Base-by-base conservation (phyloP, 371 early-diverging fungal genomes). In the Rhizomucor miehei region DNA sequence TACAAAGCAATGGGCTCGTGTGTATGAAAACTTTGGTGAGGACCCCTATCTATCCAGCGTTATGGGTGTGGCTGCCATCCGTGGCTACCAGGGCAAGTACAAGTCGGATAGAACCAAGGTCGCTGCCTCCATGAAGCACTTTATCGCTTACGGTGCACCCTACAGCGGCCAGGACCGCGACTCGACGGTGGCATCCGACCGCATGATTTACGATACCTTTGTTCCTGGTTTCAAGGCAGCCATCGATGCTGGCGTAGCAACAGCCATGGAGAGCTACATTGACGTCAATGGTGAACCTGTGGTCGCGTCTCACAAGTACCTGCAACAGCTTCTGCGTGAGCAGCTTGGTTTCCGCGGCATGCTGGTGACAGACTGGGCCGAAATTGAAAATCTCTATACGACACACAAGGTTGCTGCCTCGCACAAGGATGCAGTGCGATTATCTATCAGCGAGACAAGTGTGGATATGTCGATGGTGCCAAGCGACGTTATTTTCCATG, bases 401-500 rank as follows among this genome's bases (percentile, higher is more conserved):
- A 73, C 70, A 21, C 83, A 85, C 53, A 49, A 59, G n/a, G 72
- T 75, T 1, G 84, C 79, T 2, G 56, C 67, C 3, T 66, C 70
- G 0, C 63, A 67, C 20, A 69, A 73, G 11, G 83, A 80, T 29
- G 79, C 84, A 1, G 70, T 75, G 0, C 36, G 53, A 5, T 74
- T 77, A 50, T 60, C 79, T 0, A 68, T 88, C 24, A 57, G 67
- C 23, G 64, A 69, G 24, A 85, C 86, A 0, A 72, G 81, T 10
- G 63, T 84, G 4, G 87, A 88, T 51, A 85, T 88, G 82, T 74
- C 80, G 44, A 88, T 87, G 88, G 80, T 80, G 1, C 79, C 85
- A 9, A 64, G 73, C 1, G 73, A 80, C 21, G 63, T 57, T n/a
- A 65, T 62, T 14, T 86, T 84, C 53, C 60, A 73, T 36, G 68